These are phyloP conservation scores for Coemansia sp. DNA, from an alignment of 192 early-diverging fungal genomes.

Conservation along the genomic window DNA sequence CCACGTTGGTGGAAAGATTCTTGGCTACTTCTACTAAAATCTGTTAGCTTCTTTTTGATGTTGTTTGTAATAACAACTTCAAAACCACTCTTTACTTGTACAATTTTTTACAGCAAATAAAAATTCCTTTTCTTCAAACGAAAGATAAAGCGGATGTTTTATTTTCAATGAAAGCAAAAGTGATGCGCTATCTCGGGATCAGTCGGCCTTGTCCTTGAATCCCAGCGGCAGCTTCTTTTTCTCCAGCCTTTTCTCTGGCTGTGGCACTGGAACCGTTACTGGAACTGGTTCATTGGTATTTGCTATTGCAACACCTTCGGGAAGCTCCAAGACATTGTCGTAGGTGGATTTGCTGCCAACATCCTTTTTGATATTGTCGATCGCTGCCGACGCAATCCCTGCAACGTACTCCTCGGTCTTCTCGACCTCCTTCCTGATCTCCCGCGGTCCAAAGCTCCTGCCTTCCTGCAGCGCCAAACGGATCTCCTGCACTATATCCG, in stretches of 20 bases:
- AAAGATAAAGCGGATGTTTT: too few relatives aligned
- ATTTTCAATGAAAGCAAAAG: too few relatives aligned
- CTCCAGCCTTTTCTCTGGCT: too few relatives aligned
- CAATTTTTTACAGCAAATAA: too few relatives aligned
- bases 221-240: conserved; percentile 32
- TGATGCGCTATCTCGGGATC: neutral
- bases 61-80: too few relatives aligned
- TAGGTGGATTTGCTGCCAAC: neutral
- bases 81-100: too few relatives aligned
- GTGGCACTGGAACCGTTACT: too few relatives aligned
- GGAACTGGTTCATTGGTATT: neutral
- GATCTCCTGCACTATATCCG: conserved; percentile 31
- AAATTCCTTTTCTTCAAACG: too few relatives aligned
- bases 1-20: conserved; percentile 97
- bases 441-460: conserved; percentile 23
- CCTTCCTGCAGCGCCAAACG: conserved; percentile 41
- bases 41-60: too few relatives aligned
- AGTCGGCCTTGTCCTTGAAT: conserved; percentile 20
- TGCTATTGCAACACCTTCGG: neutral
- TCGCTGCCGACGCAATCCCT: neutral
- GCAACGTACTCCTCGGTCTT: conserved; percentile 2
- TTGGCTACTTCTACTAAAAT: conserved; percentile 92
- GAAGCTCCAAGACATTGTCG: neutral
- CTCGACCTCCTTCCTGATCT: neutral
- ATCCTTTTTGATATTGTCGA: conserved; percentile 1